phyloP scores from a whole-genome alignment of 2,329 filamentous ascomycete genomes.

The Macroventuria anomochaeta region DNA sequence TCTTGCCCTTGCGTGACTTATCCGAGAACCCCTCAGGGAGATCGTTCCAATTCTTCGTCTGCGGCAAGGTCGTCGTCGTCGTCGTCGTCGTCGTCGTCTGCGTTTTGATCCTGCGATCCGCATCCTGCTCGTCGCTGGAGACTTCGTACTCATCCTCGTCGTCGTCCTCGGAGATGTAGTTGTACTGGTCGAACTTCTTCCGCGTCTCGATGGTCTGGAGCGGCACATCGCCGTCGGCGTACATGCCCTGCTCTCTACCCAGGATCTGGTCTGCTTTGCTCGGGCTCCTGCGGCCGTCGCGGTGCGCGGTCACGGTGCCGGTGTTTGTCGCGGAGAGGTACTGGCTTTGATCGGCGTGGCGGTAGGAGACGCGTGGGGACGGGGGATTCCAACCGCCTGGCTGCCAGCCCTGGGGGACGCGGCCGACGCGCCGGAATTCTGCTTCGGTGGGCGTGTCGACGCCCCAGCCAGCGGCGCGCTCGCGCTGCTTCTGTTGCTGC shows the following conservation, averaged over 20 bases:
- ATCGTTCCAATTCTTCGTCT: slow-evolving; percentile 56
- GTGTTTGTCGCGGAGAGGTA: slow-evolving; percentile 45
- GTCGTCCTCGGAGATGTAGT: slow-evolving; percentile 47
- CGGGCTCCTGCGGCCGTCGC: slow-evolving; percentile 46
- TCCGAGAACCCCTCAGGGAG: slow-evolving; percentile 54
- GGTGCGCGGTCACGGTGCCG: slow-evolving; percentile 41
- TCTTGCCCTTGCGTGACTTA: slow-evolving; percentile 37
- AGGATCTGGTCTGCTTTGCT: slow-evolving; percentile 53
- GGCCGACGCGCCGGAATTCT: slow-evolving; percentile 42
- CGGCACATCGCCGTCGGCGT: slow-evolving; percentile 48
- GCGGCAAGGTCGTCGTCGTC: slow-evolving; percentile 20
- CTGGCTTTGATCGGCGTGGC: slow-evolving; percentile 44
- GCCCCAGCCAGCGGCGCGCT: slow-evolving; percentile 73
- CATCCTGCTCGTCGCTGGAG: slow-evolving; percentile 41
- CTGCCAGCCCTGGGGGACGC: slow-evolving; percentile 41
- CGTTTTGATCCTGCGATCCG: slow-evolving; percentile 28
- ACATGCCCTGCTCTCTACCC: slow-evolving; percentile 46
- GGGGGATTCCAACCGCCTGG: slow-evolving; percentile 36
- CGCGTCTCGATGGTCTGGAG: slow-evolving; percentile 51
- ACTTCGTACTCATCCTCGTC: slow-evolving; percentile 49
- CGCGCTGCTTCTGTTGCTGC: slow-evolving; percentile 65
- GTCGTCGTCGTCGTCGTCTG: slow-evolving; percentile 22
- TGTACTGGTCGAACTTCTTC: slow-evolving; percentile 46
- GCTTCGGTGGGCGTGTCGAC: slow-evolving; percentile 48
- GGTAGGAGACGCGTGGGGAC: slow-evolving; percentile 34